These are phyloP conservation scores for Xylaria arbuscula DNA, from an alignment of 2,329 filamentous ascomycete species.

Conservation along the genomic window DNA sequence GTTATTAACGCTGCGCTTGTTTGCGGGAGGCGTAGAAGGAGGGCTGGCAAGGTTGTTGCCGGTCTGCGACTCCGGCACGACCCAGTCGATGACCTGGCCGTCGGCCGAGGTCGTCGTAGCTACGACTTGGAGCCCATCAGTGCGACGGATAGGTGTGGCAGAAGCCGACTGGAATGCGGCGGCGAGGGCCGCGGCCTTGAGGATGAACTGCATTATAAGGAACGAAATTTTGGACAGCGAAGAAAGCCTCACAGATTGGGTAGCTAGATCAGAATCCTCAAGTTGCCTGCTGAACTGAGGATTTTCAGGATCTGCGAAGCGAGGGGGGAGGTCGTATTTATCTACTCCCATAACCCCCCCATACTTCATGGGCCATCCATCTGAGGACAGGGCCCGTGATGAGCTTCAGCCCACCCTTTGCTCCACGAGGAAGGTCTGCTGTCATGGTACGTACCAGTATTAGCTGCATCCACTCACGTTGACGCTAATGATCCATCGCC, in stretches of 20 bases:
- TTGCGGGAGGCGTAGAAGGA: conserved; percentile 18
- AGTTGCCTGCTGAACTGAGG: conserved; percentile 9
- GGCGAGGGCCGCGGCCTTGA: conserved; percentile 37
- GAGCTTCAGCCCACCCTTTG: conserved; percentile 14
- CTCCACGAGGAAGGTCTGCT: conserved; percentile 31
- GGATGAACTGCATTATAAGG: conserved; percentile 28
- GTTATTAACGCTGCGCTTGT: conserved; percentile 13
- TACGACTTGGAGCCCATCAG: conserved; percentile 22
- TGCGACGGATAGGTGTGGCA: conserved; percentile 27
- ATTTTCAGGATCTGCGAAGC: background rate
- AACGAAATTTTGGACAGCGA: background rate
- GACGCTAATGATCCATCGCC: conserved; percentile 29
- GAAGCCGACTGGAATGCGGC: conserved; percentile 26
- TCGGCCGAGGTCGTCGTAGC: conserved; percentile 34
- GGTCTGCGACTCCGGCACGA: conserved; percentile 34
- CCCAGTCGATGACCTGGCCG: conserved; percentile 36
- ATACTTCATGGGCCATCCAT: background rate
- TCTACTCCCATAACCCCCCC: conserved; percentile 12
- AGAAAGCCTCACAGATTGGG: background rate
- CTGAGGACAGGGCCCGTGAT: conserved; percentile 10
- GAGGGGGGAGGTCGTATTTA: conserved; percentile 27
- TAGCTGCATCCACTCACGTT: conserved; percentile 7
- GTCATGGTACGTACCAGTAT: conserved; percentile 8
- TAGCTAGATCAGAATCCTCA: background rate
- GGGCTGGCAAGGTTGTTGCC: conserved; percentile 20